A percentile compares a stretch with the other conserved stretches of the same genome.
These are phyloP conservation scores for Osmanthus fragrans DNA, from an alignment of 257 asterid species.

Conservation along the genomic window DNA sequence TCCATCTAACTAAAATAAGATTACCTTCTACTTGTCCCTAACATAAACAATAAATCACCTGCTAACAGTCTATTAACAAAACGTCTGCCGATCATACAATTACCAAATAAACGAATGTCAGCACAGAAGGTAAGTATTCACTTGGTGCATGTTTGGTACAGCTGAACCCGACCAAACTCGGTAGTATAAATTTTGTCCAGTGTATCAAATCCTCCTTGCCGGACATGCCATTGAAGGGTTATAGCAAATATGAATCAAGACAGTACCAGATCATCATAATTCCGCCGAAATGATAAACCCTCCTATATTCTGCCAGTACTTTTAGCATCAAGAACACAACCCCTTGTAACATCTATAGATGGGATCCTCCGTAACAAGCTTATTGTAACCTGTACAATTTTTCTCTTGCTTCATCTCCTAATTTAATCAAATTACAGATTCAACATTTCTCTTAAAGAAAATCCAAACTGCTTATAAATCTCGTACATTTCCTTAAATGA, in stretches of 20 bases:
- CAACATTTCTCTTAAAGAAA: background rate
- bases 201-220: background rate
- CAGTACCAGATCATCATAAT: background rate
- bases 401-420: background rate
- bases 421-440: background rate
- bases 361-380: background rate
- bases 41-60: background rate
- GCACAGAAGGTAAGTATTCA: conserved; percentile 13
- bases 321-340: background rate
- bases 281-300: conserved; percentile 1
- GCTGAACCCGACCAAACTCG: background rate
- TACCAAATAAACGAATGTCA: conserved; percentile 40
- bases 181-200: background rate
- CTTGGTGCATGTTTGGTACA: background rate
- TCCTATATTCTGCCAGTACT: background rate
- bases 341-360: background rate
- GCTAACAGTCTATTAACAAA: background rate
- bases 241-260: background rate
- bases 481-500: background rate
- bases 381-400: background rate
- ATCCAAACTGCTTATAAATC: background rate
- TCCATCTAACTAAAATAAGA: background rate
- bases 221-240: background rate
- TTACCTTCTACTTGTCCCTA: background rate
- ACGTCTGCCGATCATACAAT: conserved; percentile 1